phyloP scores from a whole-genome alignment of 345 rosid genomes.

The Mallotus nudiflorus region DNA sequence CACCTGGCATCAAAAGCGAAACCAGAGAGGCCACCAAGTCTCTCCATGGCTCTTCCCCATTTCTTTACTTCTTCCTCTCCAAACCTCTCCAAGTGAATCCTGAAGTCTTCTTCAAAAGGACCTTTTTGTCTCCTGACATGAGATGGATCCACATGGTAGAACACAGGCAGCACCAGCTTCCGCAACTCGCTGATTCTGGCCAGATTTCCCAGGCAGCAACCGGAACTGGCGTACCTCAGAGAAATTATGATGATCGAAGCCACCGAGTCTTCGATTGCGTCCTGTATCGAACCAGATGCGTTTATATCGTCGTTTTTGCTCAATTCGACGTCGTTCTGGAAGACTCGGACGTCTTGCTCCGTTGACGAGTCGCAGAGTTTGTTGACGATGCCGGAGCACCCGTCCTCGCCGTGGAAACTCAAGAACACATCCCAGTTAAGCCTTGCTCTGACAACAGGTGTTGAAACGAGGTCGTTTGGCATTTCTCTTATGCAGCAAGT shows the following conservation, averaged over 20 bases:
- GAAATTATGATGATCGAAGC: slow-evolving; percentile 46
- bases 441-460: slow-evolving; percentile 32
- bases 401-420: slow-evolving; percentile 56
- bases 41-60: slow-evolving; percentile 48
- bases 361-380: slow-evolving; percentile 27
- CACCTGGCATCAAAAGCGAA: slow-evolving; percentile 12
- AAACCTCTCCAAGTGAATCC: slow-evolving; percentile 23
- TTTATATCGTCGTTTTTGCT: slow-evolving; percentile 33
- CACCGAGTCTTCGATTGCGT: slow-evolving; percentile 55
- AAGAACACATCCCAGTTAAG: slow-evolving; percentile 53
- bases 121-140: slow-evolving; percentile 43
- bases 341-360: slow-evolving; percentile 33
- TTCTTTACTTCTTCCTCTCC: slow-evolving; percentile 12
- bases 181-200: slow-evolving; percentile 34
- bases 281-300: slow-evolving; percentile 23
- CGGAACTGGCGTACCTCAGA: slow-evolving; percentile 36
- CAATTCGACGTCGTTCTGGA: slow-evolving; percentile 45
- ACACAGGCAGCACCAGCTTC: slow-evolving; percentile 48
- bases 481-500: neutral
- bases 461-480: neutral
- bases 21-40: slow-evolving; percentile 45
- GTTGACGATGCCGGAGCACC: slow-evolving; percentile 33
- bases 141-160: slow-evolving; percentile 47
- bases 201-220: slow-evolving; percentile 53
- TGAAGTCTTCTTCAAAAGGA: slow-evolving; percentile 36